A percentile compares a stretch with the other conserved stretches of the same genome.
Conservation (phyloP, 1,284 basidiomycete species). For the Cutaneotrichosporon sp. region DNA sequence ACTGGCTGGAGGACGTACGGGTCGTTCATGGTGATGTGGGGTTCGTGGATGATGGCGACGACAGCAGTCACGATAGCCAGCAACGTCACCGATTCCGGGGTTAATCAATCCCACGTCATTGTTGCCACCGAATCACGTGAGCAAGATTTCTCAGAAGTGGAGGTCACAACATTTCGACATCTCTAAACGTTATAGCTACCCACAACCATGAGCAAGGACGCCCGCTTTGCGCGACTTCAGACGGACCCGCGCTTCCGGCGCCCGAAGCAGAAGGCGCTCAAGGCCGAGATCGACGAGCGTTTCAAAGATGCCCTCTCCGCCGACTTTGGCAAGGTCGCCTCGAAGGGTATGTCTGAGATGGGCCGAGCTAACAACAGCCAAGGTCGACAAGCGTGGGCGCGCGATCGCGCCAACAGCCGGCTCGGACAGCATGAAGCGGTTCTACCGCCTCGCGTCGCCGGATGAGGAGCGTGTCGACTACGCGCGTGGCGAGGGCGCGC, state of each 20-base stretch:
- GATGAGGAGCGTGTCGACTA: conserved; percentile 63
- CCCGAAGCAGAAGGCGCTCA: conserved; percentile 73
- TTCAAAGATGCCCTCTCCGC: conserved; percentile 75
- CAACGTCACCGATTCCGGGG: conserved; percentile 23
- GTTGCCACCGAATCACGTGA: conserved; percentile 12
- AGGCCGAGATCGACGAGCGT: conserved; percentile 89
- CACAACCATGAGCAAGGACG: conserved; percentile 55
- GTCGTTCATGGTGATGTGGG: conserved; percentile 4
- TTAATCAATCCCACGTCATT: conserved; percentile 12
- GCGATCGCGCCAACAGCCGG: conserved; percentile 67
- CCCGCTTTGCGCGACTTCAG: conserved; percentile 80
- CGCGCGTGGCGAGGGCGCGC: conserved; percentile 80
- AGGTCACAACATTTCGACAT: neutral
- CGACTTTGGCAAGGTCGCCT: conserved; percentile 49
- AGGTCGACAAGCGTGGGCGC: conserved; percentile 91
- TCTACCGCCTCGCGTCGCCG: conserved; percentile 66
- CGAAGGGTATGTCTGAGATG: conserved; percentile 32
- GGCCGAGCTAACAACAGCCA: conserved; percentile 52
- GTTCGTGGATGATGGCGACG: neutral
- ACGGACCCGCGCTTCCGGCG: conserved; percentile 90
- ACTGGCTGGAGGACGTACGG: conserved; percentile 46
- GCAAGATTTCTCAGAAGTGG: conserved; percentile 9
- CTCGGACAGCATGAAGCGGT: conserved; percentile 73
- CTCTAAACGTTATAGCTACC: neutral
- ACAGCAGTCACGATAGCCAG: neutral